Conservation (phyloP, 2,329 filamentous ascomycete species). For the Nothopassalora personata region DNA sequence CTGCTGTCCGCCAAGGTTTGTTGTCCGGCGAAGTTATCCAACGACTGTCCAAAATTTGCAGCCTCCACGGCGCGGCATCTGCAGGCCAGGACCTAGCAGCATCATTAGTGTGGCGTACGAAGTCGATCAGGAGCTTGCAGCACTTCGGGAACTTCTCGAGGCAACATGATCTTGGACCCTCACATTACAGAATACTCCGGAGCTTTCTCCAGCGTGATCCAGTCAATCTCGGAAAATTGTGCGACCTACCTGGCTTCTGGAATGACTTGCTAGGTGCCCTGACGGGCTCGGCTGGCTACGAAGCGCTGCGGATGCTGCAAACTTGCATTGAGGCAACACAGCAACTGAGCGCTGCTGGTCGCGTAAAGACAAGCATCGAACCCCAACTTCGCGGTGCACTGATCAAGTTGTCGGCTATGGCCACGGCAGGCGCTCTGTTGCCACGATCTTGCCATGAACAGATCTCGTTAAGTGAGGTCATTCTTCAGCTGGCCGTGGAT, state of each 20-base stretch:
- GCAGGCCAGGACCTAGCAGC: constrained; percentile 2
- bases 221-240: neutral
- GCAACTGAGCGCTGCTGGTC: neutral
- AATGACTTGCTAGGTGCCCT: constrained; percentile 4
- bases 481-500: neutral
- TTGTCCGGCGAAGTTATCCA: constrained; percentile 15
- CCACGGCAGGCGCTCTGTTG: neutral
- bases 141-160: neutral
- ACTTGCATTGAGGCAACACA: neutral
- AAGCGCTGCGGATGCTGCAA: neutral
- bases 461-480: neutral
- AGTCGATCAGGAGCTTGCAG: neutral
- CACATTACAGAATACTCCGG: neutral
- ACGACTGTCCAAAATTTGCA: constrained; percentile 8
- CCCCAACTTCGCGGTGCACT: neutral
- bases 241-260: neutral
- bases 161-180: neutral
- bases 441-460: neutral
- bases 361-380: neutral
- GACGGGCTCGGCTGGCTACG: neutral
- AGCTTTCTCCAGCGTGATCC: neutral
- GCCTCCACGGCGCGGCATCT: constrained; percentile 1
- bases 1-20: constrained; percentile 33
- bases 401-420: constrained; percentile 8
- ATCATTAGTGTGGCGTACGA: neutral